Conservation (phyloP, 2,329 filamentous ascomycete genomes). For the Pyrenophora graminea region DNA sequence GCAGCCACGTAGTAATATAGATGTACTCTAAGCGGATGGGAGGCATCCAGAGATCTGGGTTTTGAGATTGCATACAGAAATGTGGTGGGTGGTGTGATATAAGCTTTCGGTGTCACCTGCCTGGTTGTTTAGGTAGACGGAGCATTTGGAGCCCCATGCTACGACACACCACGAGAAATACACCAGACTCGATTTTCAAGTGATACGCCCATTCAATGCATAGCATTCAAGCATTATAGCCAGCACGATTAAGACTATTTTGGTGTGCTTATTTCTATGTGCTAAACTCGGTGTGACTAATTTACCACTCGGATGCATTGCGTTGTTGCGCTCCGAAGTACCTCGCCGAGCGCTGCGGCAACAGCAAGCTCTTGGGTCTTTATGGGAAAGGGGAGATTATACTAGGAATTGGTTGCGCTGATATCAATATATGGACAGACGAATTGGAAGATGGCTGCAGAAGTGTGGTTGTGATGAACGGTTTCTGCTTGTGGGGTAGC, state of each 20-base stretch:
- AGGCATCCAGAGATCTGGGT: not conserved
- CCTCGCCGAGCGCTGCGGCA: no score
- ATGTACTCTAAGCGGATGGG: conserved; percentile 6
- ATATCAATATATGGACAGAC: not conserved
- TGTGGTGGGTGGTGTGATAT: conserved; percentile 6
- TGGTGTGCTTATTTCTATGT: no score
- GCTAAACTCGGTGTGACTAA: no score
- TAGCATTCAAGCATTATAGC: no score
- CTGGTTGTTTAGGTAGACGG: conserved; percentile 22
- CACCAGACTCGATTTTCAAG: no score
- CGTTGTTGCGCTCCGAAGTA: no score
- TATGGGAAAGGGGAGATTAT: not conserved
- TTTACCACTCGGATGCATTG: no score
- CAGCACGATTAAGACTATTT: no score
- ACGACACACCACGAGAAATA: not conserved
- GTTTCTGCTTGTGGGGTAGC: conserved; percentile 14
- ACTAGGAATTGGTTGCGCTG: not conserved
- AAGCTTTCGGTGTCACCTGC: conserved; percentile 9
- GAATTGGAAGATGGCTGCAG: not conserved
- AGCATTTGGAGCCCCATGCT: conserved; percentile 22
- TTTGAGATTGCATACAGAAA: not conserved
- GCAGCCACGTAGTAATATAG: conserved; percentile 4
- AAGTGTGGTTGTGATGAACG: conserved; percentile 6
- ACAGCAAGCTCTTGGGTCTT: not conserved
- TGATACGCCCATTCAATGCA: no score